Evolutionary conservation across 768 basidiomycete genomes (phyloP).

Genomic region (Gymnopilus junonius): DNA sequence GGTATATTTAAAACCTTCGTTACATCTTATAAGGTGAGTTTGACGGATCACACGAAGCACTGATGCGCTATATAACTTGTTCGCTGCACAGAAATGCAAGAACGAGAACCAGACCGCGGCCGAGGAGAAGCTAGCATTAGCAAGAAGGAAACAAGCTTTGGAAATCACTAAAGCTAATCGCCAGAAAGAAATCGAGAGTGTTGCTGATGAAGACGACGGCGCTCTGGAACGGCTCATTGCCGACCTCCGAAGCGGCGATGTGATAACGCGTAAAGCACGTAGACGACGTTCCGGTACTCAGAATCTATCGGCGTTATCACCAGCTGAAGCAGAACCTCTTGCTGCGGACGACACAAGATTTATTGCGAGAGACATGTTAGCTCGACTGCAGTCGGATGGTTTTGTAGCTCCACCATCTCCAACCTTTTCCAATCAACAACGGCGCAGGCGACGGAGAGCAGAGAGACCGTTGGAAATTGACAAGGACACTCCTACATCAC

Average conservation of each 20-base stretch:
- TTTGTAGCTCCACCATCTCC: constrained; percentile 60
- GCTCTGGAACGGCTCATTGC: constrained; percentile 75
- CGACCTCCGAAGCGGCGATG: constrained; percentile 73
- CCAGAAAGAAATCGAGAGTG: constrained; percentile 49
- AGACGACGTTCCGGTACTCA: constrained; percentile 49
- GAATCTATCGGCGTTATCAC: constrained; percentile 34
- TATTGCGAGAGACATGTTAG: constrained; percentile 77
- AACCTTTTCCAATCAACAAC: constrained; percentile 45
- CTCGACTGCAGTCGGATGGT: constrained; percentile 71
- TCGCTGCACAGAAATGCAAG: constrained; percentile 76
- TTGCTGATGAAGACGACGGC: constrained; percentile 54
- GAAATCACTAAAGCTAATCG: constrained; percentile 66
- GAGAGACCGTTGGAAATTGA: constrained; percentile 30
- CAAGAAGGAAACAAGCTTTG: constrained; percentile 70
- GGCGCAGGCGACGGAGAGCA: constrained; percentile 42
- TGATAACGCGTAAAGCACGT: constrained; percentile 58
- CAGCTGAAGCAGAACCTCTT: constrained; percentile 22
- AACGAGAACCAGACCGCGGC: constrained; percentile 73
- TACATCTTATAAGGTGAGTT: constrained; percentile 82
- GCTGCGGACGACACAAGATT: constrained; percentile 52
- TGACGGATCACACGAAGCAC: background rate
- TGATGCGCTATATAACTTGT: background rate
- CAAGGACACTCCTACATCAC: constrained; percentile 35
- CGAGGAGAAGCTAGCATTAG: constrained; percentile 68
- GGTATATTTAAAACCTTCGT: constrained; percentile 97